Evolutionary conservation across 164 flowering plant species (phyloP).

Genomic region (Umbilicus rupestris): DNA sequence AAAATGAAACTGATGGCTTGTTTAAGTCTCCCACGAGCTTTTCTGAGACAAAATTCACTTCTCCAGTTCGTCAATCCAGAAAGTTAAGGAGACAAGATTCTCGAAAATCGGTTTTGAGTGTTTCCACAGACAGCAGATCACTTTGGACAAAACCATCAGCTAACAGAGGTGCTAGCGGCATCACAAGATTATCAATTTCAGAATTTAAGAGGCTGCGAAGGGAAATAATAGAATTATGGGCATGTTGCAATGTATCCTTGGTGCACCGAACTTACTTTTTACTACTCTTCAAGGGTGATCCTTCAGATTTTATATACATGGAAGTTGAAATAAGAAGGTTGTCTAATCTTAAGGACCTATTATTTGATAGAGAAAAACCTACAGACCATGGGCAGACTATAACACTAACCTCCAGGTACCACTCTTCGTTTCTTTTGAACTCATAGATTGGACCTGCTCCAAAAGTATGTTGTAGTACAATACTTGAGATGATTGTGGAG

Average conservation of each 20-base stretch:
- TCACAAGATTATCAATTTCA: constrained; percentile 34
- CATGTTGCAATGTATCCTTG: constrained; percentile 34
- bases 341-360: constrained; percentile 51
- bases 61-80: constrained; percentile 6
- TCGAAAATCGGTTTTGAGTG: constrained; percentile 19
- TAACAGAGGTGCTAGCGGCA: constrained; percentile 10
- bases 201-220: constrained; percentile 52
- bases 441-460: not conserved
- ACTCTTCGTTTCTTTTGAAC: not conserved
- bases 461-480: no score
- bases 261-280: constrained; percentile 46
- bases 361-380: constrained; percentile 27
- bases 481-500: no score
- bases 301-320: constrained; percentile 67
- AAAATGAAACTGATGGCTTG: constrained; percentile 9
- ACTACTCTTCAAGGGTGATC: constrained; percentile 34
- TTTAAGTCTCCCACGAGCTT: not conserved
- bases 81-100: constrained; percentile 25
- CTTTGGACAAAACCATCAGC: not conserved
- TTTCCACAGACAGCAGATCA: constrained; percentile 6
- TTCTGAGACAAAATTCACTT: not conserved
- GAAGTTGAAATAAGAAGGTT: constrained; percentile 83
- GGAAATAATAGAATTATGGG: constrained; percentile 54
- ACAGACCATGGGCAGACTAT: constrained; percentile 16
- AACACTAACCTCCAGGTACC: constrained; percentile 29